phyloP scores from a whole-genome alignment of 139 green algal genomes.

The Closterium sp. region DNA sequence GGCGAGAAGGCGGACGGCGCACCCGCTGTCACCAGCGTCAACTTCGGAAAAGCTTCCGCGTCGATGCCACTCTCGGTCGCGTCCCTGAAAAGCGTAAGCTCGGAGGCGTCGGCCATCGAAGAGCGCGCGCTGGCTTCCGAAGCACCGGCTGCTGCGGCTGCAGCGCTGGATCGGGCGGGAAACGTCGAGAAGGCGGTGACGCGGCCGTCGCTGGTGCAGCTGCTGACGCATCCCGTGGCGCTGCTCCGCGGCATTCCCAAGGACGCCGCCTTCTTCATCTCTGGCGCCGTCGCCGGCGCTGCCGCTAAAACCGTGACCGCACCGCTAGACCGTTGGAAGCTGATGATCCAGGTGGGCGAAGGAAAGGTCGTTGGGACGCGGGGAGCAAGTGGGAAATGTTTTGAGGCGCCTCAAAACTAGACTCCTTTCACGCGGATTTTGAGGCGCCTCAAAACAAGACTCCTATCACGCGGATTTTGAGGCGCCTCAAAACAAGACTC shows the following conservation, averaged over 20 bases:
- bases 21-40: background rate
- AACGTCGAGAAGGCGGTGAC: background rate
- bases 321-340: conserved; percentile 79
- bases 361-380: background rate
- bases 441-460: no score
- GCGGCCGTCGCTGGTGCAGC: conserved; percentile 4
- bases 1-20: background rate
- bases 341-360: conserved; percentile 44
- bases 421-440: no score
- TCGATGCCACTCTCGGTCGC: background rate
- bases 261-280: conserved; percentile 66
- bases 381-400: background rate
- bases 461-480: no score
- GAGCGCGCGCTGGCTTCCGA: background rate
- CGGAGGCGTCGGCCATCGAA: background rate
- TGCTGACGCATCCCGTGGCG: conserved; percentile 22
- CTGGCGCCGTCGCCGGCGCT: conserved; percentile 73
- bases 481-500: no score
- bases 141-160: background rate
- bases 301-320: conserved; percentile 78
- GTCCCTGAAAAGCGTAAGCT: background rate
- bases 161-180: background rate
- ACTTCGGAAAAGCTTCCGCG: background rate
- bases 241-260: conserved; percentile 21
- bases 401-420: no score